Percentiles rank a stretch among this genome's conserved stretches.
These are phyloP conservation scores for Eutrema salsugineum DNA, from an alignment of 441 rosid genomes.

Conservation along the genomic window DNA sequence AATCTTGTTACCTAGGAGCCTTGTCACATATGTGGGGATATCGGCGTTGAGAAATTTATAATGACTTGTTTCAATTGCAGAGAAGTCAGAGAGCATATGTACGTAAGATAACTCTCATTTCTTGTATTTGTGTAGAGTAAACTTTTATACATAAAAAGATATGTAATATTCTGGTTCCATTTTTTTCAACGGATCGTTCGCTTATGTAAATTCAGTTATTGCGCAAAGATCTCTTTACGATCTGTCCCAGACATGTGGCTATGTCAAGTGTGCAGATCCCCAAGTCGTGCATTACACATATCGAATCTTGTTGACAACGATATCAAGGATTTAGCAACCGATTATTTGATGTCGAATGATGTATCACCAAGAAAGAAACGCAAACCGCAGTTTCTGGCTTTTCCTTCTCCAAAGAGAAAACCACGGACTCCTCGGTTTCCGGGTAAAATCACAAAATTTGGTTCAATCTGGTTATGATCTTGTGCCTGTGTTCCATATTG, in stretches of 20 bases:
- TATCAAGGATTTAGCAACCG: not conserved
- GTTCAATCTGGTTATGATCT: not conserved
- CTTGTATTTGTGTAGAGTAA: not conserved
- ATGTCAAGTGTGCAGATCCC: constrained; percentile 39
- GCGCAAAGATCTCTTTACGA: constrained; percentile 12
- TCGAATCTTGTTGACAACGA: not conserved
- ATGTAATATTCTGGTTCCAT: not conserved
- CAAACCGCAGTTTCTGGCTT: not conserved
- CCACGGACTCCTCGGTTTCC: not conserved
- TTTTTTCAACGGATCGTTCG: not conserved
- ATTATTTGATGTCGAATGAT: not conserved
- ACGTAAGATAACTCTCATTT: constrained; percentile 17
- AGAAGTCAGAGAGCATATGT: constrained; percentile 33
- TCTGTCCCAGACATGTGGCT: constrained; percentile 35
- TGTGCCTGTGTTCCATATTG: not conserved
- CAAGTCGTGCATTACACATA: not conserved
- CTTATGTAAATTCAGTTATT: constrained; percentile 35
- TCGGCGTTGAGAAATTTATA: not conserved
- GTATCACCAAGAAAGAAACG: not conserved
- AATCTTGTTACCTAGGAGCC: constrained; percentile 4
- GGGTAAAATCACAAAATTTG: not conserved
- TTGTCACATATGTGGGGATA: constrained; percentile 36
- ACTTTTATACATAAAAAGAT: too few species aligned
- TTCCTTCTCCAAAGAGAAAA: constrained; percentile 16
- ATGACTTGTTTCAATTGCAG: constrained; percentile 33